phyloP scores from a whole-genome alignment of 768 basidiomycete genomes.

The Hydnum rufescens region DNA sequence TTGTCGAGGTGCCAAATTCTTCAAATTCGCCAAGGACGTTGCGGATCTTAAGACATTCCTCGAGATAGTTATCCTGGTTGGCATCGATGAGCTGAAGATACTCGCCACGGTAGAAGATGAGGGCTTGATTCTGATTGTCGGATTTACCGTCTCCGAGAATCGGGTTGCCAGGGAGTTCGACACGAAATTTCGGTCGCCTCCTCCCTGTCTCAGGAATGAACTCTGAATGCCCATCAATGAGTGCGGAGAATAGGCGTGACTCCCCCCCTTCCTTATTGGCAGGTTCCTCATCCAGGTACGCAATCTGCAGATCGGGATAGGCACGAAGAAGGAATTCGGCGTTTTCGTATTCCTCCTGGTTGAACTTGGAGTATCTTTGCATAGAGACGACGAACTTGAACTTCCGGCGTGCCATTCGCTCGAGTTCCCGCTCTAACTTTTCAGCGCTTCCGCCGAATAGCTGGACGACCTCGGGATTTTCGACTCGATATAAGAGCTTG shows the following conservation, averaged over 20 bases:
- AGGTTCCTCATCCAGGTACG: slow-evolving; percentile 93
- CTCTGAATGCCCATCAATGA: slow-evolving; percentile 97
- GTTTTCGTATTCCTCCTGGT: slow-evolving; percentile 98
- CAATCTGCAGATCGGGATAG: slow-evolving; percentile 96
- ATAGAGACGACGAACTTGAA: slow-evolving; percentile 99
- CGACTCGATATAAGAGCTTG: slow-evolving; percentile 96
- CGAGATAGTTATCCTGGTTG: slow-evolving; percentile 99
- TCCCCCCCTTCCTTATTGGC: slow-evolving; percentile 89
- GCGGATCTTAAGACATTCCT: slow-evolving; percentile 97
- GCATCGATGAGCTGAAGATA: slow-evolving; percentile 98
- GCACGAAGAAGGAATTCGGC: slow-evolving; percentile 94
- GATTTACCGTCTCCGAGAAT: slow-evolving; percentile 98
- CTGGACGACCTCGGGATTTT: slow-evolving; percentile 98
- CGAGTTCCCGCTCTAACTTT: slow-evolving; percentile 85
- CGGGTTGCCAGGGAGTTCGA: slow-evolving; percentile 96
- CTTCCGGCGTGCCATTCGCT: slow-evolving; percentile 93
- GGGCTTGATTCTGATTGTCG: slow-evolving; percentile 99
- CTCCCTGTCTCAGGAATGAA: slow-evolving; percentile 77
- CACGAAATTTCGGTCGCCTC: slow-evolving; percentile 88
- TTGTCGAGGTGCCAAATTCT: slow-evolving; percentile 64
- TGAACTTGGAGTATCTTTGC: slow-evolving; percentile 99
- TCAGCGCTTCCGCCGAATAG: slow-evolving; percentile 95
- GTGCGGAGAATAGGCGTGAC: slow-evolving; percentile 80
- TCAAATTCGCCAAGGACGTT: slow-evolving; percentile 98
- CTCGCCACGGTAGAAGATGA: slow-evolving; percentile 98